phyloP scores from a whole-genome alignment of 192 early-diverging fungal species.

The Backusella tuberculispora region DNA sequence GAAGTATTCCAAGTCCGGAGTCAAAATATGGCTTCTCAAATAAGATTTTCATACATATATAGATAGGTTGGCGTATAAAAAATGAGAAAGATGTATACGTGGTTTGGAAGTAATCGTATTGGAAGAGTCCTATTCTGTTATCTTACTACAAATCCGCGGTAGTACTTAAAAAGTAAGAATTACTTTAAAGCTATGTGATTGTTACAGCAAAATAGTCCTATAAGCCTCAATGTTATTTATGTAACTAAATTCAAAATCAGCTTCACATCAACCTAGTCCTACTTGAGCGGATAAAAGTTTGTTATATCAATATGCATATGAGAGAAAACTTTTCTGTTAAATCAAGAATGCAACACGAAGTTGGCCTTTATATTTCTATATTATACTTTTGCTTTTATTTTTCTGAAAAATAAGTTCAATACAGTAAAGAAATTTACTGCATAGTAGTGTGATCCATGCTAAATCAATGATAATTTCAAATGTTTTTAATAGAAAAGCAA shows the following conservation, averaged over 20 bases:
- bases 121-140: background rate
- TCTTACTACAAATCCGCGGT: background rate
- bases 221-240: conserved; percentile 4
- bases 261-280: background rate
- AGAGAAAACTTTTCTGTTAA: background rate
- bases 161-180: background rate
- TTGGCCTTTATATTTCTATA: too few relatives aligned
- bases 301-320: background rate
- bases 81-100: background rate
- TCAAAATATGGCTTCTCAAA: background rate
- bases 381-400: too few relatives aligned
- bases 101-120: background rate
- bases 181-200: background rate
- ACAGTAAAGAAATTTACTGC: background rate
- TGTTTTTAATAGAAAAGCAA: background rate
- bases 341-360: too few relatives aligned
- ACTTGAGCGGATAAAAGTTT: background rate
- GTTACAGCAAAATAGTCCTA: background rate
- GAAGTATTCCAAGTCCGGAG: too few relatives aligned
- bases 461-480: background rate
- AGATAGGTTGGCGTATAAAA: background rate
- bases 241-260: background rate
- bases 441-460: background rate
- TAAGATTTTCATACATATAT: background rate
- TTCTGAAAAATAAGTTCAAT: background rate